Evolutionary conservation across 106 monocot genomes (phyloP).

Genomic region (Phalaenopsis aphrodite): DNA sequence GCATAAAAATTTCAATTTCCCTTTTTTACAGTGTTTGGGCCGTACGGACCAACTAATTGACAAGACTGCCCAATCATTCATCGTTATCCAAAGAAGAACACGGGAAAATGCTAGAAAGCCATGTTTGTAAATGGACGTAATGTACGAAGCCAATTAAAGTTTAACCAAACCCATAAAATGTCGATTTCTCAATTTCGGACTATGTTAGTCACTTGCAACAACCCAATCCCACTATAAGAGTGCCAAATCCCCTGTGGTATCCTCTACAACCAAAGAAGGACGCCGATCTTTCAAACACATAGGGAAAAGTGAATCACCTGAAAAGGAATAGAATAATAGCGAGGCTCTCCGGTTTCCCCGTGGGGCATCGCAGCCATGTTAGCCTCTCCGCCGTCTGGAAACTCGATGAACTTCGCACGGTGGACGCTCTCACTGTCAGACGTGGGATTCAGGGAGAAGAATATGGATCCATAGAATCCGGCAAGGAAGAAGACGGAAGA

Average conservation of each 20-base stretch:
- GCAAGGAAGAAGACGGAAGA: constrained; percentile 62
- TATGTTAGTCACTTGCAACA: background rate
- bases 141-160: background rate
- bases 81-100: too few relatives aligned
- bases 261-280: background rate
- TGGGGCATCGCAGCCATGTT: constrained; percentile 29
- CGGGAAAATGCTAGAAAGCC: background rate
- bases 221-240: background rate
- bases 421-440: constrained; percentile 2
- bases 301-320: constrained; percentile 24
- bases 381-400: background rate
- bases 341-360: constrained; percentile 45
- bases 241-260: background rate
- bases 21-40: background rate
- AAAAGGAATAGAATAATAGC: constrained; percentile 33
- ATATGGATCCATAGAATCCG: constrained; percentile 45
- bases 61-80: background rate
- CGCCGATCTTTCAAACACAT: background rate
- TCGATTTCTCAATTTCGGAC: background rate
- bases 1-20: background rate
- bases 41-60: background rate
- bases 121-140: background rate
- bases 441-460: constrained; percentile 27
- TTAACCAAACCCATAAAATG: background rate
- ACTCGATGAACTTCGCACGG: constrained; percentile 18